Evolutionary conservation across 176 grass and related monocot genomes (phyloP), one percentile per base, ranked within the genome.

Genomic region (Avena atlantica): DNA sequence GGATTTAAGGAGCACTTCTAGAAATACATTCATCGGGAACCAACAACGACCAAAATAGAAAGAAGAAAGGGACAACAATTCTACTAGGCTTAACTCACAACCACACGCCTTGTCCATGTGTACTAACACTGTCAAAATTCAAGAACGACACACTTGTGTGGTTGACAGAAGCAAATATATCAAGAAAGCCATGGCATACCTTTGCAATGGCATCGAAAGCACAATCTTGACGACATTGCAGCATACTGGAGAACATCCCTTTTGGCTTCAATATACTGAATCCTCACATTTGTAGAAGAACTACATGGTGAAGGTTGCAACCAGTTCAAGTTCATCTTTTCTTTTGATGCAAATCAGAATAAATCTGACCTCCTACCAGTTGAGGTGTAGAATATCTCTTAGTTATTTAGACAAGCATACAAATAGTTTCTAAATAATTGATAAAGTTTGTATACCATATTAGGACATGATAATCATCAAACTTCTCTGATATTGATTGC

Each of bases 171-270:
- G 5, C 10, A 13, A 51, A 51, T 14, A 14, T 51, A 11, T 4
- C 49, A 51, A 51, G 49, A 51, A 51, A 49, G 8, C 47, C 47
- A 49, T 49, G 47, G 9, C 47, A 49, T 49, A 1, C 25, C 25
- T 25, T 25, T 25, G 25, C 25, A 25, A 25, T 25, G 25, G 1
- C 25, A 25, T 25, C 25, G 25, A 49, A 9, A 49, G 9, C 8
- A 49, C 47, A 49, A 49, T 49, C 47, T 11, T 49, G 47, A 49
- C 9, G 47, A 13, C 92, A 94, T 83, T 97, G 91, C 44, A 97
- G 73, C 91, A 97, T 95, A 91, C 88, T 95, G 67, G 92, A 58
- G 58, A 97, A 95, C 91, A 95, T 93, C 24, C 87, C 89, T 78
- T 95, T 93, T 85, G 95, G 82, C 74, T 93, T 89, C 57, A 42